Base-by-base conservation (phyloP, 2,329 filamentous ascomycete species). In the Calonectria hawksworthii region DNA sequence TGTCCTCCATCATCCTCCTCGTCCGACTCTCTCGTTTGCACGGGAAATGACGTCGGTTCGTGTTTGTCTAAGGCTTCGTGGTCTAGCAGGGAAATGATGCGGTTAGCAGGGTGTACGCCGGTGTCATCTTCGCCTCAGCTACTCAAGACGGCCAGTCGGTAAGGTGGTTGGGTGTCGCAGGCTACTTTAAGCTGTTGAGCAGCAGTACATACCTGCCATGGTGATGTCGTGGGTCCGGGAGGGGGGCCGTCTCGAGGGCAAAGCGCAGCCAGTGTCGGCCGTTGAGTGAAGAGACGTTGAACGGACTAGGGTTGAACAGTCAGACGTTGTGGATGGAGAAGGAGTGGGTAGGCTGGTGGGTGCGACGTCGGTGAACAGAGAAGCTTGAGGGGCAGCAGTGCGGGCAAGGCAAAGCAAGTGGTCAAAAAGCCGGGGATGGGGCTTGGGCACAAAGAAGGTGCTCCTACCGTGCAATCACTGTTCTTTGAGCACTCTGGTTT, bases 1-100 rank as follows among this genome's bases (percentile, higher is more conserved):
- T 75, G 75, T 21, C 74, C 67, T 67, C 77, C 80, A n/a, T 82
- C 79, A 56, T 79, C 80, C 68, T 84, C 83, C 44, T 81, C 83
- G 74, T 84, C 83, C 63, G 81, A 83, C 72, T 83, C 83, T 61
- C 77, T 75, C 32, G 81, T 79, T 59, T 77, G 80, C 38, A 83
- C 77, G 54, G 79, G 75, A 32, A 82, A 78, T 23, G 77, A 74
- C 18, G 73, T 36, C 56, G 78, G 73, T 68, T 81, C 80, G 74
- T 74, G 77, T 36, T 81, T 76, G 66, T 79, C 80, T 41, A 61
- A 71, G 23, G 64, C 50, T 36, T 26, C 54, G 61, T 75, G 69
- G 44, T 63, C 75, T 76, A 50, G 9, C 52, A 51, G 13, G 28
- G 26, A 34, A 23, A 75, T 64, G 23, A 69, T 63, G 41, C 44